Percentiles rank a stretch among this genome's conserved stretches.
phyloP scores from a whole-genome alignment of 2,329 filamentous ascomycete genomes.

The Helicocarpus griseus region DNA sequence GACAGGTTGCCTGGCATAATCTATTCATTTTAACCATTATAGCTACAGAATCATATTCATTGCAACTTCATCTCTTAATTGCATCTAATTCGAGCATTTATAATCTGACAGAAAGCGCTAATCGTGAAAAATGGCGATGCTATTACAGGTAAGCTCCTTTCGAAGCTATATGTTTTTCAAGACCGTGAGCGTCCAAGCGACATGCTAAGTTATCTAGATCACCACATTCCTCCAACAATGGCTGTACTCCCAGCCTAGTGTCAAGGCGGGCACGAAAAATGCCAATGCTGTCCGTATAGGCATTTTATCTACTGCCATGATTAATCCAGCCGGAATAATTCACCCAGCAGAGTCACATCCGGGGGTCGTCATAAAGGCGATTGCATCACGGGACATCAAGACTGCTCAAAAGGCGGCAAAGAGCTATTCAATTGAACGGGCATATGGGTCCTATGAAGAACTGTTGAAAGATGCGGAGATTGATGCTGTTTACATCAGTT shows the following conservation, averaged over 20 bases:
- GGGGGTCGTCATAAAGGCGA: constrained; percentile 43
- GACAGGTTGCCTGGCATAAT: not conserved
- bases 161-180: not conserved
- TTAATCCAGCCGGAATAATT: constrained; percentile 21
- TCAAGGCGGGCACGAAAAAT: not conserved
- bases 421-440: constrained; percentile 42
- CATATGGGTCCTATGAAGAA: constrained; percentile 19
- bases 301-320: constrained; percentile 2
- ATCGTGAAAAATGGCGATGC: not conserved
- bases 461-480: constrained; percentile 23
- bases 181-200: not conserved
- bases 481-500: constrained; percentile 44
- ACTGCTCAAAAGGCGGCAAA: constrained; percentile 41
- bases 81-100: not conserved
- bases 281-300: not conserved
- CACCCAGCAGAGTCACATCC: constrained; percentile 43
- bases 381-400: constrained; percentile 42
- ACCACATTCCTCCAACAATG: constrained; percentile 1
- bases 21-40: too few relatives aligned
- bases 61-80: not conserved
- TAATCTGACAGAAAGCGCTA: not conserved
- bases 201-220: not conserved
- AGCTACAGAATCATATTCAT: not conserved
- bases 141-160: not conserved
- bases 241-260: not conserved